Base-by-base conservation (phyloP, 768 basidiomycete genomes). In the Auriscalpium microsporum region DNA sequence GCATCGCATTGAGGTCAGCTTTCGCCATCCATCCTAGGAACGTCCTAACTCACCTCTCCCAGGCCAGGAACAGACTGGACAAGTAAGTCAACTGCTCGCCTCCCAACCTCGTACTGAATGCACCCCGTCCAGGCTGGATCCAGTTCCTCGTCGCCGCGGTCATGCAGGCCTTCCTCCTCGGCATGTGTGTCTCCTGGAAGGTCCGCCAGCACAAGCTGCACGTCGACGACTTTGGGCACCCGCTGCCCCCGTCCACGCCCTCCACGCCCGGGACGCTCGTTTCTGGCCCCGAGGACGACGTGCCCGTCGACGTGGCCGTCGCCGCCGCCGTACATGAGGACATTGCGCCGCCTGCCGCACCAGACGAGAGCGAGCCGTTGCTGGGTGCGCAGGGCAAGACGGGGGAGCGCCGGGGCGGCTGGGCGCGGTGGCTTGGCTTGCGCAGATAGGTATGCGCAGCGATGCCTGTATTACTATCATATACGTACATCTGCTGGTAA, bases 141-240 rank as follows among this genome's bases (percentile, higher is more conserved):
- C 84, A 84, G 51, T 93, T 83, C 62, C 84, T 86, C 14, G 82
- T 89, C 21, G 79, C 94, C 0, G 94, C 90, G 5, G 66, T 84
- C 16, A 87, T 97, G 77, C 96, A 98, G 68, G 84, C 82, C 1
- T 75, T 73, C 37, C 79, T 98, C 8, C 78, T 98, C 56, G 67
- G 78, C 55, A 88, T 98, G 83, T 99, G 96, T 64, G 66, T 96
- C 10, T 62, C 77, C 8, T 98, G 92, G 89, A 92, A 87, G 69
- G 60, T 81, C 36, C 80, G 94, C 13, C 94, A 98, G 65, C 75
- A 69, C 49, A 72, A 74, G 40, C 77, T 90, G 16, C 80, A 82
- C 14, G 79, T 97, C 50, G 91, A 97, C 65, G 94, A 97, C 69
- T 98, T 96, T 64, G 94, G 94, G 1, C 75, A 78, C 40, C 79